phyloP scores from a whole-genome alignment of 2,329 filamentous ascomycete species.

The Fusarium torulosum region DNA sequence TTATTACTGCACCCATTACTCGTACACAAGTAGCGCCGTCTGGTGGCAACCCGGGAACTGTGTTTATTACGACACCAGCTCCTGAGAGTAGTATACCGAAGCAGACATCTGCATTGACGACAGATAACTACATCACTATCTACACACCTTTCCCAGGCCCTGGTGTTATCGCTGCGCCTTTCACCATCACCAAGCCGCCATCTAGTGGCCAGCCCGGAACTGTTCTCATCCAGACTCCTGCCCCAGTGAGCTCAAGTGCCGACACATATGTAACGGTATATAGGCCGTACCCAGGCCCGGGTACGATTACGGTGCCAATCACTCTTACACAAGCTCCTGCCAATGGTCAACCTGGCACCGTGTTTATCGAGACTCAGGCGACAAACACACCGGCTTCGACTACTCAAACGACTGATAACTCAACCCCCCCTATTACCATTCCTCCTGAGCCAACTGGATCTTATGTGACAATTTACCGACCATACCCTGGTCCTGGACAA shows the following conservation, averaged over 20 bases:
- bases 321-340: conserved; percentile 33
- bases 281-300: conserved; percentile 34
- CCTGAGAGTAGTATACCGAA: not conserved
- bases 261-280: conserved; percentile 37
- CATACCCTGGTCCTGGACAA: conserved; percentile 29
- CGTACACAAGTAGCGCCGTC: conserved; percentile 20
- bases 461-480: conserved; percentile 33
- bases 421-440: conserved; percentile 18
- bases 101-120: conserved; percentile 4
- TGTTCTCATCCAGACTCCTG: conserved; percentile 33
- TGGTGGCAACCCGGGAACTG: conserved; percentile 26
- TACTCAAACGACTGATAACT: not conserved
- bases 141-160: conserved; percentile 36
- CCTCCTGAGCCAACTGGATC: conserved; percentile 29
- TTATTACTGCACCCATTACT: conserved; percentile 33
- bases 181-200: conserved; percentile 32
- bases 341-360: conserved; percentile 35
- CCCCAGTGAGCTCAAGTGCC: conserved; percentile 19
- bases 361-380: conserved; percentile 36
- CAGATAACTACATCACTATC: conserved; percentile 34
- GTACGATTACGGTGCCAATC: conserved; percentile 32
- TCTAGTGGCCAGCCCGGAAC: conserved; percentile 31
- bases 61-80: conserved; percentile 34
- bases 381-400: conserved; percentile 3
- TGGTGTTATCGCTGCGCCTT: conserved; percentile 22